These are phyloP conservation scores for Phascolomyces articulosus DNA, from an alignment of 371 early-diverging fungal species.

Conservation along the genomic window DNA sequence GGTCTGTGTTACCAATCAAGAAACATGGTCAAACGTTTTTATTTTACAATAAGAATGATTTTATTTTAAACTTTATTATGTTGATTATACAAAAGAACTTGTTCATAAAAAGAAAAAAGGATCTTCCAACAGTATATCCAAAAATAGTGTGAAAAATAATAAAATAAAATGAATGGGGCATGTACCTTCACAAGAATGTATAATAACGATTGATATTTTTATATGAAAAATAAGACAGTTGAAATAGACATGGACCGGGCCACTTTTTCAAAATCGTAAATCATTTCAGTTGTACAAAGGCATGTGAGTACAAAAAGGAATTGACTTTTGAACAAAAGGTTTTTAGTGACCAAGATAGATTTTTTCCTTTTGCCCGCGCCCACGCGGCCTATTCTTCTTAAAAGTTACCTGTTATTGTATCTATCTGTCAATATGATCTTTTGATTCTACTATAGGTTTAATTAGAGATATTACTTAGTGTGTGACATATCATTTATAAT, in stretches of 20 bases:
- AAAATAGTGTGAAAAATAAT: too few relatives aligned
- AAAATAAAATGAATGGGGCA: background rate
- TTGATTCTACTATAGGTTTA: background rate
- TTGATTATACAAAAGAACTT: too few relatives aligned
- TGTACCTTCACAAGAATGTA: too few relatives aligned
- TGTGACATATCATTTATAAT: too few relatives aligned
- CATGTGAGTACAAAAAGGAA: background rate
- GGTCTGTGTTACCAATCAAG: background rate
- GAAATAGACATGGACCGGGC: background rate
- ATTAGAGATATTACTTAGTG: too few relatives aligned
- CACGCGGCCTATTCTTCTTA: background rate
- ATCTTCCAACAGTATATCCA: too few relatives aligned
- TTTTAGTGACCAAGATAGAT: background rate
- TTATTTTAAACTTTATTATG: too few relatives aligned
- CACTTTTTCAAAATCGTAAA: background rate
- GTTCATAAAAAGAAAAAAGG: too few relatives aligned
- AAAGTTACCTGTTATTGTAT: background rate
- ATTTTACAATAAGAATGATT: too few relatives aligned
- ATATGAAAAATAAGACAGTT: too few relatives aligned
- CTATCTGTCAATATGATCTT: background rate
- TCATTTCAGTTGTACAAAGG: background rate
- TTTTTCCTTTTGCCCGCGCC: background rate
- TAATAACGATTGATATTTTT: too few relatives aligned
- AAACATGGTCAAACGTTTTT: too few relatives aligned
- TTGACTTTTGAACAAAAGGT: background rate